Conservation (phyloP, 441 rosid species). For the Erodium trifolium region DNA sequence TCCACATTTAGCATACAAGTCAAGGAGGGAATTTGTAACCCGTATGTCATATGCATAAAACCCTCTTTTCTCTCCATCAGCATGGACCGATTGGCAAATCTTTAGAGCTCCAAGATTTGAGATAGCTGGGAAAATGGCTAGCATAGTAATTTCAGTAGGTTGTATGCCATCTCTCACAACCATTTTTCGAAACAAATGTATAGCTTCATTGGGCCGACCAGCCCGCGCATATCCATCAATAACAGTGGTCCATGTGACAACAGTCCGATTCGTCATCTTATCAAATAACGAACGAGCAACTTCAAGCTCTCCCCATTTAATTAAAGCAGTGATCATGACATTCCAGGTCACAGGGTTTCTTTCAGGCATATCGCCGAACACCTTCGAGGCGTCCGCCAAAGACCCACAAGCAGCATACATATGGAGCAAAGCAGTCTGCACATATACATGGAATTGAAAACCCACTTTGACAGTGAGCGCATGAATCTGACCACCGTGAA, state of each 20-base stretch:
- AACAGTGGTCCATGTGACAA: background rate
- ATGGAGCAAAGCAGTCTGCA: constrained; percentile 53
- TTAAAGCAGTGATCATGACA: background rate
- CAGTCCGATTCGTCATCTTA: background rate
- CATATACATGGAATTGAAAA: constrained; percentile 52
- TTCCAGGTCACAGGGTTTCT: background rate
- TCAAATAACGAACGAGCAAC: background rate
- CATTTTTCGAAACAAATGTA: background rate
- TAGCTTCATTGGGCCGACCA: background rate
- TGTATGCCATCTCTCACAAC: constrained; percentile 22
- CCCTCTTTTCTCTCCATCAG: constrained; percentile 51
- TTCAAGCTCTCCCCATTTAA: background rate
- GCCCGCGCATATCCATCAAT: background rate
- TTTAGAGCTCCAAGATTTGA: constrained; percentile 39
- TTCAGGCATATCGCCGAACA: background rate
- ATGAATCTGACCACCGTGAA: constrained; percentile 52
- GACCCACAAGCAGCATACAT: constrained; percentile 34
- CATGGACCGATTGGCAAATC: constrained; percentile 54
- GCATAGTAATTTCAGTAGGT: constrained; percentile 57
- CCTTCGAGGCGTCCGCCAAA: constrained; percentile 33
- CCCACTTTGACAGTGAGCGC: constrained; percentile 51
- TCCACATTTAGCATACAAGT: background rate
- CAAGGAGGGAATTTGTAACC: constrained; percentile 42
- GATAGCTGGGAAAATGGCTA: constrained; percentile 62
- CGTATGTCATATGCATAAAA: constrained; percentile 51